Evolutionary conservation across 495 filamentous ascomycete genomes (phyloP), one percentile per base, ranked within the genome.

Genomic region (Aspergillus ostianus): DNA sequence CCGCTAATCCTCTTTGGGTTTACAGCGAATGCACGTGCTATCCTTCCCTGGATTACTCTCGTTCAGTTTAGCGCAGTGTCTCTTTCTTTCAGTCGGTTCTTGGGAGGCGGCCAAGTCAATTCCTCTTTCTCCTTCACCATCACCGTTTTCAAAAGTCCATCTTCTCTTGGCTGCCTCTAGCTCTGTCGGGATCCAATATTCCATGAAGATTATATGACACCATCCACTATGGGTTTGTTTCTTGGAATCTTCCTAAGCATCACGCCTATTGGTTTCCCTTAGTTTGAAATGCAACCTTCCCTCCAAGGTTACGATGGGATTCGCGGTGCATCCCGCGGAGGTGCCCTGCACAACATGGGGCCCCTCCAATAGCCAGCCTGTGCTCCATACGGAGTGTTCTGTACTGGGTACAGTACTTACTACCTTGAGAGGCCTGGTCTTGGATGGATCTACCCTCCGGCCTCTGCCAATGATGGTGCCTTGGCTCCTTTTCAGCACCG

Each of bases 281-380:
- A n/a, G 49, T 56, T 55, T 61, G 53, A 55, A 58, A 67, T 67
- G 65, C 65, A 67, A 67, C 65, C 59, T 62, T 56, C 44, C 47
- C 12, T 67, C 46, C 65, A 60, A 67, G 56, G 64, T 64, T 60
- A 64, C 65, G 53, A 60, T 62, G 59, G 55, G 65, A 65, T 64
- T 64, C 55, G 60, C 52, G 62, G 62, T 51, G 62, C 60, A 65
- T 62, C 62, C 62, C 62, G 60, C 63, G 57, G 55, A 51, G 57
- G 65, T 58, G 56, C 60, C 65, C 65, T 68, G 65, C 65, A 68
- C 61, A 57, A 68, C 65, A 64, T 68, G 55, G 7, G n/a, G 30
- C 44, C 29, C 57, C 60, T 54, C 57, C 60, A 59, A 47, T 59
- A 56, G 50, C 49, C 19, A 54, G 9, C 26, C 27, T 55, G 30